Evolutionary conservation across 345 rosid species (phyloP).

Genomic region (Laguncularia racemosa): DNA sequence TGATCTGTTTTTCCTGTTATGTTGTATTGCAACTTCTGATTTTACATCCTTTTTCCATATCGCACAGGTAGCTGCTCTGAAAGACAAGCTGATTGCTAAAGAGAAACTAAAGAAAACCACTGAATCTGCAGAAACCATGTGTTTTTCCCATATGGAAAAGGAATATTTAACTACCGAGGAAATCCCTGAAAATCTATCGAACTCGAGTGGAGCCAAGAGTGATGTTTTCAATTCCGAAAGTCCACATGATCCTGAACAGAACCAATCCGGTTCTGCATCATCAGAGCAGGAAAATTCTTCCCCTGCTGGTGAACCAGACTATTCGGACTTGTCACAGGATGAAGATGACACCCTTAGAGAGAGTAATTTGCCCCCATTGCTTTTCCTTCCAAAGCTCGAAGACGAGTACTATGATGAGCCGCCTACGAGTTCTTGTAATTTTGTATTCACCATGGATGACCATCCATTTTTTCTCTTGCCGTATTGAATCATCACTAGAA

Average conservation of each 20-base stretch:
- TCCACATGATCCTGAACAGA: conserved; percentile 16
- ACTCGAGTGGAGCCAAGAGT: conserved; percentile 38
- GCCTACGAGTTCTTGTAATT: conserved; percentile 23
- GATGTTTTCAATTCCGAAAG: conserved; percentile 42
- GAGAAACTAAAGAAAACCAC: conserved; percentile 14
- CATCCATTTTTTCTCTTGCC: conserved; percentile 48
- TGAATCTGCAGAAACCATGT: conserved; percentile 1
- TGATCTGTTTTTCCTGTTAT: not conserved
- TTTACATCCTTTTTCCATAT: conserved; percentile 5
- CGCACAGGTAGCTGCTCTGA: conserved; percentile 39
- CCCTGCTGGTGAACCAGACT: conserved; percentile 28
- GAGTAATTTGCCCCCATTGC: conserved; percentile 19
- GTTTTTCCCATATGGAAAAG: not conserved
- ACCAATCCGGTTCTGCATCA: conserved; percentile 5
- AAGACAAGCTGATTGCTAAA: conserved; percentile 30
- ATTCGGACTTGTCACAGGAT: conserved; percentile 39
- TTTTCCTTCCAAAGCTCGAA: conserved; percentile 25
- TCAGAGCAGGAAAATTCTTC: conserved; percentile 37
- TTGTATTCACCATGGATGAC: conserved; percentile 41
- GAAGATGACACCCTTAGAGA: conserved; percentile 30
- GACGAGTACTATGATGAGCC: conserved; percentile 14
- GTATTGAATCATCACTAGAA: conserved; percentile 15
- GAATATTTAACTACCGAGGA: not conserved
- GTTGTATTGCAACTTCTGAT: not conserved
- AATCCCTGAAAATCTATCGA: conserved; percentile 25